Percentiles rank a stretch among this genome's conserved stretches.
phyloP scores from a whole-genome alignment of 2,329 filamentous ascomycete genomes.

The Dactylonectria estremocensis region DNA sequence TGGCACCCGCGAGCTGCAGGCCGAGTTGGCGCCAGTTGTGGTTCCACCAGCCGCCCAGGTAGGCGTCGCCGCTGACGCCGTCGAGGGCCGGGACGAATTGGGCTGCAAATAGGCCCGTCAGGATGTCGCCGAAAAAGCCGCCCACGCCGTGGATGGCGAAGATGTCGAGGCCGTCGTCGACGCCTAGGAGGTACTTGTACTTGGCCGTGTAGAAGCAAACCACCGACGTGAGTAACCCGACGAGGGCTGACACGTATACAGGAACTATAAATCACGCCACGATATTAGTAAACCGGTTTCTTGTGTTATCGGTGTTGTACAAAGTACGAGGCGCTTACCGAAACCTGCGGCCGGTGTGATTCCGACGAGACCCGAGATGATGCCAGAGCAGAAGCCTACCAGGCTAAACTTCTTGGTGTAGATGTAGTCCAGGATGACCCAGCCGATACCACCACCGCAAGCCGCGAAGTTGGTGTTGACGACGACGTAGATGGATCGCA shows the following conservation, averaged over 20 bases:
- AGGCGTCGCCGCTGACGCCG: slow-evolving; percentile 59
- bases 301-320: not conserved
- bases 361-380: slow-evolving; percentile 70
- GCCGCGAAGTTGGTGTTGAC: slow-evolving; percentile 74
- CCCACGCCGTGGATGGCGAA: slow-evolving; percentile 73
- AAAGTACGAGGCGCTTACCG: slow-evolving; percentile 25
- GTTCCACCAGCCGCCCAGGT: slow-evolving; percentile 66
- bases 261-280: slow-evolving; percentile 52
- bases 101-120: slow-evolving; percentile 72
- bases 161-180: slow-evolving; percentile 73
- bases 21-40: slow-evolving; percentile 69
- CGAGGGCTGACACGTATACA: slow-evolving; percentile 65
- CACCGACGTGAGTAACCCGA: slow-evolving; percentile 66
- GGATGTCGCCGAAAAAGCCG: slow-evolving; percentile 69
- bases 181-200: slow-evolving; percentile 65
- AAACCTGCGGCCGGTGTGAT: slow-evolving; percentile 73
- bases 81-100: slow-evolving; percentile 65
- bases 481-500: slow-evolving; percentile 68
- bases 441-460: slow-evolving; percentile 67
- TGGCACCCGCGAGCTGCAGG: slow-evolving; percentile 70
- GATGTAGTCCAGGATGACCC: slow-evolving; percentile 68
- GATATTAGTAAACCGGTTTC: not conserved
- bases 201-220: slow-evolving; percentile 64
- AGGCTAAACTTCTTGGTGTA: slow-evolving; percentile 54
- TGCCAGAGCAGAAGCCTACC: slow-evolving; percentile 61